A percentile compares a stretch with the other conserved stretches of the same genome.
phyloP scores from a whole-genome alignment of 2,329 filamentous ascomycete species.

The Trichoderma aggressivum region DNA sequence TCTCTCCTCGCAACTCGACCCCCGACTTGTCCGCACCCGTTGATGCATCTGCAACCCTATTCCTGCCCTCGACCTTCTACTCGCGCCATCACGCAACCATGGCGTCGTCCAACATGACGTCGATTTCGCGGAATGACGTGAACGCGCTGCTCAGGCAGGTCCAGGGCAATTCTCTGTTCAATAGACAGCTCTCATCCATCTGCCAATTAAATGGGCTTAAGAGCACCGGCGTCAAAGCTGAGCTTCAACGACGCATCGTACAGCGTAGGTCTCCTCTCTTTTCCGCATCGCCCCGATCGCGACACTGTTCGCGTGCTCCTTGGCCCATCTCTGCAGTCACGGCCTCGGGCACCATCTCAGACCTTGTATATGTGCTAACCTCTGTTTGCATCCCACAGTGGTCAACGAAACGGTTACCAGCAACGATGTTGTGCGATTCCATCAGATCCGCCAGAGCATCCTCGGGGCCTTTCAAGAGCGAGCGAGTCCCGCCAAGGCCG shows the following conservation, averaged over 20 bases:
- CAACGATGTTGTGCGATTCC: slow-evolving; percentile 40
- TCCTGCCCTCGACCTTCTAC: background rate
- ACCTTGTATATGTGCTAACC: background rate
- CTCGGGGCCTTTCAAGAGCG: slow-evolving; percentile 32
- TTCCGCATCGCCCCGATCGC: background rate
- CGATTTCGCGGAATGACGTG: slow-evolving; percentile 42
- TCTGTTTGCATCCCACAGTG: slow-evolving; percentile 29
- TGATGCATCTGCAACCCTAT: slow-evolving; percentile 10
- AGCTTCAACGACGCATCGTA: slow-evolving; percentile 74
- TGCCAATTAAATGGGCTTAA: slow-evolving; percentile 70
- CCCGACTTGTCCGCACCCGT: background rate
- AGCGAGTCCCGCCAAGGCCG: slow-evolving; percentile 27
- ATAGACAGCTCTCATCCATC: slow-evolving; percentile 69
- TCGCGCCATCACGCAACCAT: slow-evolving; percentile 21
- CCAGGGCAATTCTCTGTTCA: slow-evolving; percentile 45
- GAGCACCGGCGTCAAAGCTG: slow-evolving; percentile 80
- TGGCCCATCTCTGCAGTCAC: background rate
- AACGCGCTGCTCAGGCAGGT: slow-evolving; percentile 44
- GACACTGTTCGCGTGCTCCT: background rate
- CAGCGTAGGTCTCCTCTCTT: slow-evolving; percentile 59
- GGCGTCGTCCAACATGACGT: slow-evolving; percentile 26
- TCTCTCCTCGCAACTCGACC: background rate
- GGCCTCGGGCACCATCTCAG: background rate
- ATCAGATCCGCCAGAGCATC: slow-evolving; percentile 44
- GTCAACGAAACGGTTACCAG: slow-evolving; percentile 39